phyloP scores from a whole-genome alignment of 1,284 basidiomycete species.

The Coniferiporia weirii region DNA sequence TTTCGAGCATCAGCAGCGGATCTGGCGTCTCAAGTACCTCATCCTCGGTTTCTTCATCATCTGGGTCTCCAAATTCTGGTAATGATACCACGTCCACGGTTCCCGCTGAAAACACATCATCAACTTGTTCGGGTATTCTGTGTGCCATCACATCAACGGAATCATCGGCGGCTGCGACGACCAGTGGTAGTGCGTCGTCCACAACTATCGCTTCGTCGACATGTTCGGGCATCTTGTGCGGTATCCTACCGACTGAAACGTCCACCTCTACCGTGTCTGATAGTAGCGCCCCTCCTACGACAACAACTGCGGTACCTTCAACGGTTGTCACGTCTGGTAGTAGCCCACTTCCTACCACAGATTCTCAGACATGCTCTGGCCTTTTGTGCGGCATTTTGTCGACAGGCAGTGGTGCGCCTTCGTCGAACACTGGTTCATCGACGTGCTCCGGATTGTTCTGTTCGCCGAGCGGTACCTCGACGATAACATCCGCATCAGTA shows the following conservation, averaged over 20 bases:
- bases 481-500: not conserved
- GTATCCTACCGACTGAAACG: not conserved
- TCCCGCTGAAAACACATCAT: not conserved
- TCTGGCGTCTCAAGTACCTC: not conserved
- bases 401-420: not conserved
- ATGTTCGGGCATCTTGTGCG: not conserved
- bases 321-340: not conserved
- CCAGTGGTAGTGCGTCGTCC: not conserved
- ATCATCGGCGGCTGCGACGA: not conserved
- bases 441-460: slow-evolving; percentile 10
- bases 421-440: slow-evolving; percentile 1
- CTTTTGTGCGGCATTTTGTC: not conserved
- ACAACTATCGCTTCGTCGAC: not conserved
- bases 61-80: not conserved
- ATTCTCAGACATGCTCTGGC: not conserved
- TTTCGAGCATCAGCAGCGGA: not conserved
- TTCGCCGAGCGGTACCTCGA: slow-evolving; percentile 5
- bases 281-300: no score
- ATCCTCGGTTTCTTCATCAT: not conserved
- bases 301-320: not conserved
- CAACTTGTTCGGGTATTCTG: not conserved
- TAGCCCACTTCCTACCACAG: not conserved
- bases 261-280: no score
- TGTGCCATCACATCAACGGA: not conserved
- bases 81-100: not conserved